A percentile compares a stretch with the other conserved stretches of the same genome.
These are phyloP conservation scores for Haplographium delicatum DNA, from an alignment of 495 filamentous ascomycete genomes.

Conservation along the genomic window DNA sequence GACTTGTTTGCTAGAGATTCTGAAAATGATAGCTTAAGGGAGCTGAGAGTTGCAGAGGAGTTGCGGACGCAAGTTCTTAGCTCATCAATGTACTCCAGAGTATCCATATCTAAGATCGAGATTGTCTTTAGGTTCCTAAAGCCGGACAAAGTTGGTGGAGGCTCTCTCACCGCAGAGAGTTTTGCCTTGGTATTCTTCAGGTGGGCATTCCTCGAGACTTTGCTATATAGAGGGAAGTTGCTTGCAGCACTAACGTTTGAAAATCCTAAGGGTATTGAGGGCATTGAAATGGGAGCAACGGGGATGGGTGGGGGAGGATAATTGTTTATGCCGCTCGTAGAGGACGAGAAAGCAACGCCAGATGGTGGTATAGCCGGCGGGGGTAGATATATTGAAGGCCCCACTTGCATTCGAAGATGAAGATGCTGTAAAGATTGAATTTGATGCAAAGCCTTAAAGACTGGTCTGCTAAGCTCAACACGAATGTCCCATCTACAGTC, in stretches of 20 bases:
- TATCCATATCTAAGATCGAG: slow-evolving; percentile 52
- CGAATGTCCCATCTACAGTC: slow-evolving; percentile 53
- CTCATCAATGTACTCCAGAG: slow-evolving; percentile 48
- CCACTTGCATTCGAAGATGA: slow-evolving; percentile 52
- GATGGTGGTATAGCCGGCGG: slow-evolving; percentile 29
- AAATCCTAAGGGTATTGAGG: neutral
- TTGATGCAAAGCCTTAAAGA: slow-evolving; percentile 51
- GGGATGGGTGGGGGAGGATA: neutral
- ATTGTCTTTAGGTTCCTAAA: slow-evolving; percentile 51
- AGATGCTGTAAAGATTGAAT: slow-evolving; percentile 47
- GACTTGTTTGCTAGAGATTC: slow-evolving; percentile 42
- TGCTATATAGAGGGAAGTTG: neutral
- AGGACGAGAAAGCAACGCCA: neutral
- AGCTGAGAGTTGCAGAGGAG: slow-evolving; percentile 44
- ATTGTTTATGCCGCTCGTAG: neutral
- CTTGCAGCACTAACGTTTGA: neutral
- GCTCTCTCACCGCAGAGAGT: slow-evolving; percentile 17
- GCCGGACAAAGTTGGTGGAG: slow-evolving; percentile 46
- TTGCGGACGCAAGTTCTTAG: slow-evolving; percentile 46
- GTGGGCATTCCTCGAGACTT: neutral
- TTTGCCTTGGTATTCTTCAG: slow-evolving; percentile 2
- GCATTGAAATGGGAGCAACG: neutral
- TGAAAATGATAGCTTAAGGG: slow-evolving; percentile 54
- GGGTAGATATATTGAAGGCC: slow-evolving; percentile 40
- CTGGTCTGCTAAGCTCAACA: slow-evolving; percentile 51